A percentile compares a stretch with the other conserved stretches of the same genome.
These are phyloP conservation scores for Russula compacta DNA, from an alignment of 768 basidiomycete genomes.

Conservation along the genomic window DNA sequence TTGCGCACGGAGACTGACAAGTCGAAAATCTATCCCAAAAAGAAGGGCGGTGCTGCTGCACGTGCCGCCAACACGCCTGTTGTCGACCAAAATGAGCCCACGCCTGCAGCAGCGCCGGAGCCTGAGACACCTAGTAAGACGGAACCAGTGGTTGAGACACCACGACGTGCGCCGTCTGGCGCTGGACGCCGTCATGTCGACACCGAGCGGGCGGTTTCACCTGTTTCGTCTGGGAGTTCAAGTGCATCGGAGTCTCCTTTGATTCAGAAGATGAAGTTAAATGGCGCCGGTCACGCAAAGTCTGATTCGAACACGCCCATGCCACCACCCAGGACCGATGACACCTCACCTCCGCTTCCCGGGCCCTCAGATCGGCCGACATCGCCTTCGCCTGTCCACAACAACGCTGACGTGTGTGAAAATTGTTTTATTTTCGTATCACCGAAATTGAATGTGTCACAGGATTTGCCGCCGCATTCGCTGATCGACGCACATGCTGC, in stretches of 20 bases:
- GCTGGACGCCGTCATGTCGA: slow-evolving; percentile 24
- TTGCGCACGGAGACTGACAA: slow-evolving; percentile 48
- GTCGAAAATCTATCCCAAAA: slow-evolving; percentile 45
- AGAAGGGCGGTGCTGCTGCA: slow-evolving; percentile 45
- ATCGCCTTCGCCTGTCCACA: slow-evolving; percentile 14
- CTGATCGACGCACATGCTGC: slow-evolving; percentile 53
- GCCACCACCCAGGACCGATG: slow-evolving; percentile 16
- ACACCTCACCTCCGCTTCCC: slow-evolving; percentile 8
- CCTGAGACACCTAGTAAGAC: slow-evolving; percentile 46
- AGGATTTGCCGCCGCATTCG: slow-evolving; percentile 52
- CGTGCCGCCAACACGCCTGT: slow-evolving; percentile 37
- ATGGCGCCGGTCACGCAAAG: slow-evolving; percentile 37
- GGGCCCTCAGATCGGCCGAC: slow-evolving; percentile 11
- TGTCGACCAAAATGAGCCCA: slow-evolving; percentile 19
- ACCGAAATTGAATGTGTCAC: not conserved
- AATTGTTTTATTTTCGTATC: not conserved
- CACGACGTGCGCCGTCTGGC: slow-evolving; percentile 1
- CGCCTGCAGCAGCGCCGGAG: slow-evolving; percentile 31
- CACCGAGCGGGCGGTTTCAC: slow-evolving; percentile 52
- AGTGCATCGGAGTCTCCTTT: slow-evolving; percentile 68
- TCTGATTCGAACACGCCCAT: slow-evolving; percentile 23
- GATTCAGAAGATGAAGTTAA: slow-evolving; percentile 55
- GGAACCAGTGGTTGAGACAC: slow-evolving; percentile 31
- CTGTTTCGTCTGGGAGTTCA: slow-evolving; percentile 56
- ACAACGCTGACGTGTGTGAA: slow-evolving; percentile 1